Conservation (phyloP, 1,284 basidiomycete genomes). For the Apiotrichum mycotoxinovorans region DNA sequence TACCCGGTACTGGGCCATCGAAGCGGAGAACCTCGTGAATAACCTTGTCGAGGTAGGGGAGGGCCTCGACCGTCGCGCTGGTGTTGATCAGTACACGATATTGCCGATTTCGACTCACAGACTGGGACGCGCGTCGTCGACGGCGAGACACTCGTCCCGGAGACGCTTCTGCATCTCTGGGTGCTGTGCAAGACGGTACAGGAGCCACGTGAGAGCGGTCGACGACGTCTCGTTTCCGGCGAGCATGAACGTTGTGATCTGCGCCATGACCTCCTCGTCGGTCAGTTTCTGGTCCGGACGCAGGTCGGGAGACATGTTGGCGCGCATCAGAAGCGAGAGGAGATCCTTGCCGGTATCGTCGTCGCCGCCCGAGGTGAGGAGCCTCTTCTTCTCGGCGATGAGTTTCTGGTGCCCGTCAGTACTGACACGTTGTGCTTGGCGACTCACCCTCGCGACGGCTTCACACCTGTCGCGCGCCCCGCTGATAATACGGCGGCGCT, state of each 20-base stretch:
- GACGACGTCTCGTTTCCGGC: conserved; percentile 74
- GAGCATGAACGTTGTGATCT: conserved; percentile 67
- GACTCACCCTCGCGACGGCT: background rate
- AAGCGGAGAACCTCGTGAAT: conserved; percentile 66
- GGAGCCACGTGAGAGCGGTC: conserved; percentile 67
- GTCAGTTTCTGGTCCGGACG: conserved; percentile 59
- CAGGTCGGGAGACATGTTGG: conserved; percentile 59
- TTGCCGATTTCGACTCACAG: background rate
- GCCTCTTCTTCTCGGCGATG: background rate
- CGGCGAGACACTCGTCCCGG: conserved; percentile 57
- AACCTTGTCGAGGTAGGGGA: conserved; percentile 61
- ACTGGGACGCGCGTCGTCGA: conserved; percentile 40
- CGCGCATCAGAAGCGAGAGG: conserved; percentile 57
- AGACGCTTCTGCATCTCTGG: conserved; percentile 59
- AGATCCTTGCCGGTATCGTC: conserved; percentile 55
- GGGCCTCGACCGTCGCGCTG: conserved; percentile 44
- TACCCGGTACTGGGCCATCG: conserved; percentile 64
- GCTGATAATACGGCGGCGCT: background rate
- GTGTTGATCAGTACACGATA: no score
- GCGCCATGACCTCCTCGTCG: conserved; percentile 64
- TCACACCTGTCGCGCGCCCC: background rate
- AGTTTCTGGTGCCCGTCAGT: conserved; percentile 21
- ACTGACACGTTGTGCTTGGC: conserved; percentile 34
- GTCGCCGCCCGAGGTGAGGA: conserved; percentile 51
- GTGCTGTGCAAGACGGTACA: conserved; percentile 63